These are phyloP conservation scores for Penicillium malachiteum DNA, from an alignment of 495 filamentous ascomycete species.

Conservation along the genomic window DNA sequence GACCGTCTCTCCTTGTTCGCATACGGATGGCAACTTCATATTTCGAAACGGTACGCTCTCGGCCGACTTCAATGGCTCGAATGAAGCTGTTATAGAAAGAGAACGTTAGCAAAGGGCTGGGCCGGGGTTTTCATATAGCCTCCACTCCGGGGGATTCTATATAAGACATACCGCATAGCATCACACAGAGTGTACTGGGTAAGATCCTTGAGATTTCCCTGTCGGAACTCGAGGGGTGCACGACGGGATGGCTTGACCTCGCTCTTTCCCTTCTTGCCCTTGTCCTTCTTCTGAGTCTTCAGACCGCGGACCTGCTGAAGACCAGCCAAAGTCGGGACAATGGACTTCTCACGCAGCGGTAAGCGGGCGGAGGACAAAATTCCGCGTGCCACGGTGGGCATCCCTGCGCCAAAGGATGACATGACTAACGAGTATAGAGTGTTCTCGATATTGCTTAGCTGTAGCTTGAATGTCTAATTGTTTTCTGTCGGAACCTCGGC, in stretches of 20 bases:
- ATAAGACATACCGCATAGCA: slow-evolving; percentile 75
- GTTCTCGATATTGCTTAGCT: slow-evolving; percentile 10
- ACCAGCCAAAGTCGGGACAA: slow-evolving; percentile 33
- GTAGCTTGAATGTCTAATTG: slow-evolving; percentile 19
- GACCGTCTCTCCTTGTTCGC: slow-evolving; percentile 75
- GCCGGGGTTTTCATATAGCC: background rate
- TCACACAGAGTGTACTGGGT: slow-evolving; percentile 80
- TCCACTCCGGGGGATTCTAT: background rate
- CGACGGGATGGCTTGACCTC: slow-evolving; percentile 65
- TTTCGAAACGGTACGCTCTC: slow-evolving; percentile 65
- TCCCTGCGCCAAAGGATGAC: slow-evolving; percentile 38
- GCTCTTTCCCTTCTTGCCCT: slow-evolving; percentile 44
- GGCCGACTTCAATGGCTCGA: slow-evolving; percentile 87
- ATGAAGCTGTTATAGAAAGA: slow-evolving; percentile 63
- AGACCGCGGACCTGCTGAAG: slow-evolving; percentile 42
- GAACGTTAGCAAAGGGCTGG: slow-evolving; percentile 12
- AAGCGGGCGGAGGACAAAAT: slow-evolving; percentile 38
- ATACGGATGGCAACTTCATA: slow-evolving; percentile 86
- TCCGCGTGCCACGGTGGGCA: slow-evolving; percentile 42
- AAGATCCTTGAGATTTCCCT: slow-evolving; percentile 58
- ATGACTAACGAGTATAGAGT: slow-evolving; percentile 26
- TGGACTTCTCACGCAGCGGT: slow-evolving; percentile 30
- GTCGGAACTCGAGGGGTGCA: slow-evolving; percentile 57
- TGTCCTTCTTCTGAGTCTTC: slow-evolving; percentile 30
- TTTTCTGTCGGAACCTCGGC: slow-evolving; percentile 38